Evolutionary conservation across 2,329 filamentous ascomycete genomes (phyloP).

Genomic region (Pseudopyrenochaeta lycopersici): DNA sequence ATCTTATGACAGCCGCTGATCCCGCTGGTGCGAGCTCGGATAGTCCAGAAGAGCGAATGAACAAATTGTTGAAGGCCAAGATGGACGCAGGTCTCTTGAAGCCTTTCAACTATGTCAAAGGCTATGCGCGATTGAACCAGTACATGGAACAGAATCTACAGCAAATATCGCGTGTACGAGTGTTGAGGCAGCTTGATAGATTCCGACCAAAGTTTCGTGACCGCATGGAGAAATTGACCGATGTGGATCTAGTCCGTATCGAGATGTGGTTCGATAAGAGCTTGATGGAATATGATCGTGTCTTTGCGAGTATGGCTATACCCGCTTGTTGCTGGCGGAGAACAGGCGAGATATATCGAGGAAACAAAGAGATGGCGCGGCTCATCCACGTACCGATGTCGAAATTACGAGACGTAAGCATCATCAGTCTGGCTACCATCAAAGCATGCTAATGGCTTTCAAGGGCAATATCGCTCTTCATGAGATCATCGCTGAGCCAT

Average conservation of each 20-base stretch:
- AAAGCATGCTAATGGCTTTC: constrained; percentile 15
- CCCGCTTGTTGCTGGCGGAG: constrained; percentile 96
- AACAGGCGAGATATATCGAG: constrained; percentile 95
- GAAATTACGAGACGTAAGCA: constrained; percentile 83
- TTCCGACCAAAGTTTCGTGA: constrained; percentile 97
- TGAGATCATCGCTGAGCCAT: constrained; percentile 94
- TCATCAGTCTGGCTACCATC: neutral
- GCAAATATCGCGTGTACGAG: constrained; percentile 84
- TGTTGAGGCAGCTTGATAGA: constrained; percentile 86
- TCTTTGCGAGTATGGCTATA: constrained; percentile 98
- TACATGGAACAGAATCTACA: constrained; percentile 94
- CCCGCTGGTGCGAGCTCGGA: constrained; percentile 83
- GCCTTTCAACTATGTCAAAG: constrained; percentile 98
- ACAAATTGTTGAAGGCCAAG: constrained; percentile 91
- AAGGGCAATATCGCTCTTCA: constrained; percentile 94
- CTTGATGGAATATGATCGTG: constrained; percentile 96
- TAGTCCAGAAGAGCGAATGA: constrained; percentile 92
- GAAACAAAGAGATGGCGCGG: constrained; percentile 99
- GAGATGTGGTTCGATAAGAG: constrained; percentile 99
- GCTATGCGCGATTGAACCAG: constrained; percentile 85
- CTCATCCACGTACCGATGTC: constrained; percentile 93
- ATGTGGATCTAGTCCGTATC: constrained; percentile 92
- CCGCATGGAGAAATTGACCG: constrained; percentile 89
- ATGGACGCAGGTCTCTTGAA: constrained; percentile 94
- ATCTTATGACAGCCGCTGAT: constrained; percentile 96